A percentile compares a stretch with the other conserved stretches of the same genome.
These are phyloP conservation scores for Penicillium sp. DNA, from an alignment of 2,329 filamentous ascomycete genomes.

Conservation along the genomic window DNA sequence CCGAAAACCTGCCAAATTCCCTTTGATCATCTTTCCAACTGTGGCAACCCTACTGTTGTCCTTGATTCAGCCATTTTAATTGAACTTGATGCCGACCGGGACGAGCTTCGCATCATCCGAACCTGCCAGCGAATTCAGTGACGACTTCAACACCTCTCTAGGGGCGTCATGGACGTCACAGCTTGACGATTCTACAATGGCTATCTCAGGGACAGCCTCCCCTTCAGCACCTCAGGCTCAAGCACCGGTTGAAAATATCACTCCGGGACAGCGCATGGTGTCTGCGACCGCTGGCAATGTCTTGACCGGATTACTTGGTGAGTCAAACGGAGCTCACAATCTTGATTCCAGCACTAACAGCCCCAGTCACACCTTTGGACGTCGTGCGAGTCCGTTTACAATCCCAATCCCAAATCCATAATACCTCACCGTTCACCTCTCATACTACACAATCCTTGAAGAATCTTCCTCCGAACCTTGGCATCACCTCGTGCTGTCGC, in stretches of 20 bases:
- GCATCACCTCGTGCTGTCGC: slow-evolving; percentile 90
- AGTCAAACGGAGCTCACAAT: slow-evolving; percentile 28
- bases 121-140: slow-evolving; percentile 10
- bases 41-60: neutral
- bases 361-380: slow-evolving; percentile 85
- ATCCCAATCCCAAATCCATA: slow-evolving; percentile 67
- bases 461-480: slow-evolving; percentile 78
- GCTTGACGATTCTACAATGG: slow-evolving; percentile 38
- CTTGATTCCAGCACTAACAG: slow-evolving; percentile 8
- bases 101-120: slow-evolving; percentile 12
- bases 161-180: slow-evolving; percentile 33
- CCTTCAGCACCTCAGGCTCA: slow-evolving; percentile 17
- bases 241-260: slow-evolving; percentile 57
- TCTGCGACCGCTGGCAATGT: slow-evolving; percentile 90
- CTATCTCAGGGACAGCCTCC: slow-evolving; percentile 29
- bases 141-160: slow-evolving; percentile 16
- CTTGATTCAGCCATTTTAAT: neutral
- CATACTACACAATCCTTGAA: slow-evolving; percentile 56
- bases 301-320: slow-evolving; percentile 85
- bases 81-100: slow-evolving; percentile 17
- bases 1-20: slow-evolving; percentile 26
- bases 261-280: slow-evolving; percentile 87
- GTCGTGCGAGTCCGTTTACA: slow-evolving; percentile 94
- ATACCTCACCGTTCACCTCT: slow-evolving; percentile 57
- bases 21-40: neutral